Evolutionary conservation across 805 yeast species (phyloP), one percentile per base, ranked within the genome.

Genomic region (Teunomyces pallodes): DNA sequence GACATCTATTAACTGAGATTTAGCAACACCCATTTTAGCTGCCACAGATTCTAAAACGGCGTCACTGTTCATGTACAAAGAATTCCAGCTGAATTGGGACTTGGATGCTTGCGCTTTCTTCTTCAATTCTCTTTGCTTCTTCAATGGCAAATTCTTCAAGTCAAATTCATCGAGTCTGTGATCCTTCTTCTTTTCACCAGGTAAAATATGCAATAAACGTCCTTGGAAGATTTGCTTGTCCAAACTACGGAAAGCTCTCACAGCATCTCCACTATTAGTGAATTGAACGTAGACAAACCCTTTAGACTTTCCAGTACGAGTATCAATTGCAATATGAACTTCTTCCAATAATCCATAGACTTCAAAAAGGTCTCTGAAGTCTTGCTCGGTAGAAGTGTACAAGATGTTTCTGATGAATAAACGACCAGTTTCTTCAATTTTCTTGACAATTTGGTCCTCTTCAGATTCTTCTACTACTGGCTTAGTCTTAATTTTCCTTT

Each of bases 161-260:
- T 90, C 98, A 66, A 88, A 90, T 62, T 94, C 99, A 64, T 90
- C 97, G 39, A 94, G 69, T 48, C 82, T 77, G 61, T 90, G 96
- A 44, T 83, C 85, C 53, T 90, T 87, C 67, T 90, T 90, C 43
- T 79, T 81, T 43, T 89, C 84, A 2, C 86, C 97, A 12, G 97
- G 91, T 46, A 94, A 69, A 50, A 94, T 86, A 66, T 94, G 99
- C 44, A 94, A 68, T 45, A 94, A 75, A 57, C 99, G 82, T 45
- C 99, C 99, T 69, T 94, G 98, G 74, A 88, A 92, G 62, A 88
- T 86, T 60, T 87, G 86, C 59, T 89, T 90, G 66, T 94, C 99
- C 44, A 91, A 72, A 10, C 76, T 79, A 31, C 76, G 66, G 62
- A 75, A 91, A 0, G 98, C 98, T 27, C 69, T 62, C 1, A 86